phyloP scores from a whole-genome alignment of 345 rosid genomes.

The Anacardium occidentale region DNA sequence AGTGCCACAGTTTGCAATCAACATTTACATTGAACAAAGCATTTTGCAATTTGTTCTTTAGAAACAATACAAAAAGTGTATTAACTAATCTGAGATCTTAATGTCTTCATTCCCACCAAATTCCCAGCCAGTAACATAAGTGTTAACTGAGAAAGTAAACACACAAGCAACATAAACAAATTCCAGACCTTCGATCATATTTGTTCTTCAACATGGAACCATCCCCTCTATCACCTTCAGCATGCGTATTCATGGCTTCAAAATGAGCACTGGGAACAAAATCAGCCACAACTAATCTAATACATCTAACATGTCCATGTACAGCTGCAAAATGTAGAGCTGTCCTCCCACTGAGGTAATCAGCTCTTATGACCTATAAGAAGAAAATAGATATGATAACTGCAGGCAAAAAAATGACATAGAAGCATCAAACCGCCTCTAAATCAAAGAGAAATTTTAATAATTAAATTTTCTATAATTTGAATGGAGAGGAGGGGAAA shows the following conservation, averaged over 20 bases:
- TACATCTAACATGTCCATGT: conserved; percentile 88
- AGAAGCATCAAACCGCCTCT: neutral
- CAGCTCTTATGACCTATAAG: conserved; percentile 80
- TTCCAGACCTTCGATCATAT: conserved; percentile 55
- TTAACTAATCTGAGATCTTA: neutral
- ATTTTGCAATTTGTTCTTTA: neutral
- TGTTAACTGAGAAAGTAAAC: conserved; percentile 4
- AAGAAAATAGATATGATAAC: conserved; percentile 4
- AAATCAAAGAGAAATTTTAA: neutral
- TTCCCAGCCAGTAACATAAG: conserved; percentile 8
- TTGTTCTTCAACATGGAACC: conserved; percentile 43
- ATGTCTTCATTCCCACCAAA: conserved; percentile 11
- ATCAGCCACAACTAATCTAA: conserved; percentile 88
- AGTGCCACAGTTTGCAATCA: neutral
- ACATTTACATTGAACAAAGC: neutral
- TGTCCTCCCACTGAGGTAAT: conserved; percentile 92
- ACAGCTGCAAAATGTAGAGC: conserved; percentile 95
- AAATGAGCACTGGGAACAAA: conserved; percentile 80
- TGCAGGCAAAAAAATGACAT: neutral
- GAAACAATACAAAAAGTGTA: neutral
- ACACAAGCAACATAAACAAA: neutral
- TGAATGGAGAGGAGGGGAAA: neutral
- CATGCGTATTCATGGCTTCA: conserved; percentile 45
- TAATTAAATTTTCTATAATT: neutral
- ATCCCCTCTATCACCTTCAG: conserved; percentile 43